Conservation (phyloP, 2,329 filamentous ascomycete genomes). For the Meredithiella fracta region DNA sequence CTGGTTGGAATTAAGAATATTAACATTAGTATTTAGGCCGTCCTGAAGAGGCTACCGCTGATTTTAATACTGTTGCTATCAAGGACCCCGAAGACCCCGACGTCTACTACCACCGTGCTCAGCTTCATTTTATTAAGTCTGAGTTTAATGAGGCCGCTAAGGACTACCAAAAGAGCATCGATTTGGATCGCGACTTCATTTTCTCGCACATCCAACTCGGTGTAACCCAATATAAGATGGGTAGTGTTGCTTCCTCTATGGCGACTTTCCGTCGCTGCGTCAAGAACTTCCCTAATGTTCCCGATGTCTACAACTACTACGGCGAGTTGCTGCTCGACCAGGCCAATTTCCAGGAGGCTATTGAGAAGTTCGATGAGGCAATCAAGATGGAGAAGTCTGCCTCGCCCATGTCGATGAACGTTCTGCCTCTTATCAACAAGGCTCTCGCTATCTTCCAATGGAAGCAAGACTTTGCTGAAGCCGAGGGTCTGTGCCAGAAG, state of each 20-base stretch:
- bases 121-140: conserved; percentile 92
- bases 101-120: conserved; percentile 97
- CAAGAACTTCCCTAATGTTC: conserved; percentile 94
- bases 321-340: conserved; percentile 94
- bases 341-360: conserved; percentile 84
- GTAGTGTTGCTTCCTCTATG: conserved; percentile 93
- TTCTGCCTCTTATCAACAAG: conserved; percentile 96
- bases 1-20: no score
- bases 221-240: conserved; percentile 99
- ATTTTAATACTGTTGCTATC: conserved; percentile 71
- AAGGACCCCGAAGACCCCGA: conserved; percentile 84
- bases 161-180: conserved; percentile 98
- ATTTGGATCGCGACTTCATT: conserved; percentile 89
- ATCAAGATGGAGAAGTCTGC: conserved; percentile 95
- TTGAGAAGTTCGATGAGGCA: conserved; percentile 96
- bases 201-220: conserved; percentile 99
- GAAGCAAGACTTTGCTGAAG: conserved; percentile 91
- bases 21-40: conserved; percentile 29
- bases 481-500: conserved; percentile 93
- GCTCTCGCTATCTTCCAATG: conserved; percentile 92
- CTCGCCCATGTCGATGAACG: conserved; percentile 92
- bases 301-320: conserved; percentile 99
- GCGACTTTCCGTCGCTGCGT: conserved; percentile 93
- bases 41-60: conserved; percentile 68
- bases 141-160: conserved; percentile 89